Evolutionary conservation across 176 grass and related monocot genomes (phyloP), one percentile per base, ranked within the genome.

Genomic region (Neostapfia colusana): DNA sequence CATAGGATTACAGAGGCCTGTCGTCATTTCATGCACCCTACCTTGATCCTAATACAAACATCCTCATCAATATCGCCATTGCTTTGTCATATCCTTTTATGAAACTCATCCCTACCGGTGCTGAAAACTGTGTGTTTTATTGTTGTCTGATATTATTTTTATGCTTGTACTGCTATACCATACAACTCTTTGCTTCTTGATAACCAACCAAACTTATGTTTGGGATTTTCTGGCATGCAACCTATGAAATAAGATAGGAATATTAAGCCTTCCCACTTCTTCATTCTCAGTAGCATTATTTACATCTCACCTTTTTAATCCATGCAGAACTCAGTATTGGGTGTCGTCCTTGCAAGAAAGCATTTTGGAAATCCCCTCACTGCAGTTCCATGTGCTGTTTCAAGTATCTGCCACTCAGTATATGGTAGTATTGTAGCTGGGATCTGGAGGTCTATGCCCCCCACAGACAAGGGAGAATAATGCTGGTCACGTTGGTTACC

Each of bases 351-450:
- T 40, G 93, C 90, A 24, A 51, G 54, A 56, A 87, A 91, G 67
- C 93, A 97, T 87, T 97, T 97, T 17, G 67, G 83, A 17, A 97
- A 87, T 75, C 93, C 93, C 53, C 83, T 97, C 64, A 93, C 93
- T 5, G 90, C 88, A 60, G 93, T 93, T 46, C 93, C 93, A 2
- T 97, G 93, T 63, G 93, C 93, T 60, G 93, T 97, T 57, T 97
- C 93, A 24, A 97, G 93, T 48, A 74, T 97, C 64, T 97, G 93
- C 67, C 93, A 97, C 64, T 91, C 90, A 0, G 88, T 93, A 3
- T 91, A 91, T 20, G 93, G 93, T 40, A 97, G 93, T 75, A 66
- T 90, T 86, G 56, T 97, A 56, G 93, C 93, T 54, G 93, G 90
- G 67, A 85, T 97, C 42, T 97, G 93, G 93, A 93, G 90, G 73